Evolutionary conservation across 2,329 filamentous ascomycete species (phyloP).

Genomic region (Torrubiellomyces zombiae): DNA sequence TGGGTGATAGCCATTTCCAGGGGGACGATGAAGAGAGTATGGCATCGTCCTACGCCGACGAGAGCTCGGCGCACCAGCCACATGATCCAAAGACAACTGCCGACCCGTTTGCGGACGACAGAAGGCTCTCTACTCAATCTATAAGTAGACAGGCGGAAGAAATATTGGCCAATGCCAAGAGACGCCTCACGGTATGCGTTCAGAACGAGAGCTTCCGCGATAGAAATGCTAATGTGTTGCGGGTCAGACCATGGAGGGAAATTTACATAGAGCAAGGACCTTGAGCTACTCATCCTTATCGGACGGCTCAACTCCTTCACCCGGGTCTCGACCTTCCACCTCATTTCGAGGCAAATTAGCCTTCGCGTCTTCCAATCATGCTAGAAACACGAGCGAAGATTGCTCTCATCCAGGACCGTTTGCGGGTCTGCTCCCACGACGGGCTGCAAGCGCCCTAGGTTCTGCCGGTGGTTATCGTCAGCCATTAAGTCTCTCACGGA

Average conservation of each 20-base stretch:
- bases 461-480: constrained; percentile 42
- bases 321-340: constrained; percentile 17
- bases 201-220: too few species aligned
- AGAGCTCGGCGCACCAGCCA: constrained; percentile 15
- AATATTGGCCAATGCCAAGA: constrained; percentile 86
- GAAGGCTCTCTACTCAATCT: constrained; percentile 54
- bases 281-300: constrained; percentile 30
- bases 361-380: constrained; percentile 8
- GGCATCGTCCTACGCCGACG: constrained; percentile 37
- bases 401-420: constrained; percentile 13
- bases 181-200: constrained; percentile 58
- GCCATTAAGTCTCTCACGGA: constrained; percentile 25
- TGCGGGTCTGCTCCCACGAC: constrained; percentile 22
- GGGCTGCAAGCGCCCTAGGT: constrained; percentile 48
- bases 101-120: constrained; percentile 20
- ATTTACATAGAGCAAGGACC: constrained; percentile 62
- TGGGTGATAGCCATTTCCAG: constrained; percentile 49
- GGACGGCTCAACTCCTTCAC: constrained; percentile 34
- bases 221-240: too few species aligned
- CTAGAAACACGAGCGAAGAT: constrained; percentile 17
- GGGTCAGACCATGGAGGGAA: constrained; percentile 80
- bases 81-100: constrained; percentile 4
- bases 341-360: constrained; percentile 8
- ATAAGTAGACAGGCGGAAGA: constrained; percentile 72
- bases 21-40: constrained; percentile 53